These are phyloP conservation scores for Monilinia laxa DNA, from an alignment of 2,329 filamentous ascomycete genomes.

Conservation along the genomic window DNA sequence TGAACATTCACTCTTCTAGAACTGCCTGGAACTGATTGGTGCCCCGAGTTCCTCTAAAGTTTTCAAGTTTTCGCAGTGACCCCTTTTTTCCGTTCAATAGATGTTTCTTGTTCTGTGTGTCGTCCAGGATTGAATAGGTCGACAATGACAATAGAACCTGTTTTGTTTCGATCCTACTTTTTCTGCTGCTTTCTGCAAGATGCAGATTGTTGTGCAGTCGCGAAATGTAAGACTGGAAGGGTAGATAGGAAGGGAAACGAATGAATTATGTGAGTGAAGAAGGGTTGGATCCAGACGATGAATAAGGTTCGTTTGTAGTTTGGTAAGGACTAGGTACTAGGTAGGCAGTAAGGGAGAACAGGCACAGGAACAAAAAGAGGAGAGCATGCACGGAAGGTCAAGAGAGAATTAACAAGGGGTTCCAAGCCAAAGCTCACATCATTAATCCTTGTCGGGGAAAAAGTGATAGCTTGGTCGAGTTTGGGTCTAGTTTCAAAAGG, in stretches of 20 bases:
- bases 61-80: not conserved
- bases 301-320: not conserved
- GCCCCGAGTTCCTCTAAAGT: not conserved
- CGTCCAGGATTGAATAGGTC: conserved; percentile 1
- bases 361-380: not conserved
- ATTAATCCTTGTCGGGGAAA: not conserved
- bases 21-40: too few species aligned
- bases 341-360: not conserved
- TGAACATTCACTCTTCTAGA: conserved; percentile 10
- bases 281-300: conserved; percentile 8
- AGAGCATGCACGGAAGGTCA: conserved; percentile 17
- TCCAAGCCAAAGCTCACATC: not conserved
- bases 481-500: not conserved
- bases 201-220: conserved; percentile 18
- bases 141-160: not conserved
- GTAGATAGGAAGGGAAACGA: not conserved
- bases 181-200: conserved; percentile 23
- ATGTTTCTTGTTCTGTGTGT: not conserved
- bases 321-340: too few species aligned
- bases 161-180: not conserved
- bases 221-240: conserved; percentile 19
- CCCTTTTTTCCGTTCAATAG: conserved; percentile 1
- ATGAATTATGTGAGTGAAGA: not conserved
- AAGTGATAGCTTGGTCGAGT: not conserved
- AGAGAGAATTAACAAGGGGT: not conserved